Conservation (phyloP, 257 asterid species). For the Coffea canephora region DNA sequence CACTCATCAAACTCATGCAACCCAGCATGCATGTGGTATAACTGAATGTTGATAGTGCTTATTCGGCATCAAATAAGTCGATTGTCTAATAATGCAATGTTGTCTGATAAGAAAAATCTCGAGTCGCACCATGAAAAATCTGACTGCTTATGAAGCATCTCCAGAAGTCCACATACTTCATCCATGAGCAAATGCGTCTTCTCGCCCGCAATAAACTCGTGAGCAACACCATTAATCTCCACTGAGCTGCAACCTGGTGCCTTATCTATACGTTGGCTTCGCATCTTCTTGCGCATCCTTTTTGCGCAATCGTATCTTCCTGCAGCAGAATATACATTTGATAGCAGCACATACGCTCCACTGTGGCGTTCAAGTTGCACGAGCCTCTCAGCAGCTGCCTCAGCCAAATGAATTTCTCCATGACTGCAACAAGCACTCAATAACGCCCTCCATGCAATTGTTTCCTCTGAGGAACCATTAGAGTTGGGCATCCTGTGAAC, state of each 20-base stretch:
- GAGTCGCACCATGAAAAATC: conserved; percentile 13
- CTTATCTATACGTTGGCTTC: conserved; percentile 52
- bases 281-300: conserved; percentile 54
- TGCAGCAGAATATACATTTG: conserved; percentile 52
- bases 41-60: neutral
- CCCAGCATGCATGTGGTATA: neutral
- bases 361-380: conserved; percentile 52
- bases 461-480: conserved; percentile 37
- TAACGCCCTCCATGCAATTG: conserved; percentile 71
- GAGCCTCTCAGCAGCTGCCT: conserved; percentile 56
- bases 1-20: neutral
- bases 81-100: neutral
- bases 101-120: neutral
- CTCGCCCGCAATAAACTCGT: conserved; percentile 69
- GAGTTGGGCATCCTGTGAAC: conserved; percentile 40
- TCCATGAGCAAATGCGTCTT: conserved; percentile 33
- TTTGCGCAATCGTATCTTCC: conserved; percentile 52
- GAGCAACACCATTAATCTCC: conserved; percentile 56
- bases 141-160: conserved; percentile 33
- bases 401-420: conserved; percentile 47
- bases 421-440: conserved; percentile 52
- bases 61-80: neutral
- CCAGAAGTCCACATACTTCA: conserved; percentile 36
- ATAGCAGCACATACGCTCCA: conserved; percentile 64
- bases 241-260: conserved; percentile 73